These are phyloP conservation scores for Darksidea phi DNA, from an alignment of 495 filamentous ascomycete species.

Conservation along the genomic window DNA sequence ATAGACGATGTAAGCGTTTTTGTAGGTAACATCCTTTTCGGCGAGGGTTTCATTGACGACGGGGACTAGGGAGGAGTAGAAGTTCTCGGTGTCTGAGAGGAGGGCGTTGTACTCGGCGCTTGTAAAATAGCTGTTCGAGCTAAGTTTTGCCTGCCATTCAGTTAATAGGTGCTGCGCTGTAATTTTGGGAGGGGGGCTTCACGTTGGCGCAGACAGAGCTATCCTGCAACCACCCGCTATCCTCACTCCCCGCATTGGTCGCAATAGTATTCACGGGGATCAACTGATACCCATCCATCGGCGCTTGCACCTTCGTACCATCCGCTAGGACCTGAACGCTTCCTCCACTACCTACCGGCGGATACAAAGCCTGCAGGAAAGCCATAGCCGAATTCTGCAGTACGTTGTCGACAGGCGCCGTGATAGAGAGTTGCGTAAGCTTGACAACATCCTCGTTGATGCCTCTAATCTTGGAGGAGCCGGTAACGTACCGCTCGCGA, in stretches of 20 bases:
- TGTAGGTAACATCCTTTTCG: slow-evolving; percentile 56
- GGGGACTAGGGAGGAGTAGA: slow-evolving; percentile 64
- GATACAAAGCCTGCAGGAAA: slow-evolving; percentile 65
- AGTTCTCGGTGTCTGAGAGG: slow-evolving; percentile 55
- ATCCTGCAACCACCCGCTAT: slow-evolving; percentile 59
- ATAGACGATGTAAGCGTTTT: slow-evolving; percentile 71
- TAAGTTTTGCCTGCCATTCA: slow-evolving; percentile 46
- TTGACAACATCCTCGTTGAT: slow-evolving; percentile 58
- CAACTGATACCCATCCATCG: slow-evolving; percentile 61
- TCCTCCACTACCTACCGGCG: slow-evolving; percentile 49
- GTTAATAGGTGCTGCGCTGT: too few species aligned
- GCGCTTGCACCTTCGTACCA: slow-evolving; percentile 53
- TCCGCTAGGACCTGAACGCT: slow-evolving; percentile 51
- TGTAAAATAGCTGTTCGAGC: slow-evolving; percentile 71
- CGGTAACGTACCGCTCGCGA: slow-evolving; percentile 56
- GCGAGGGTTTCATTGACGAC: slow-evolving; percentile 61
- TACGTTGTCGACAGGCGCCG: slow-evolving; percentile 45
- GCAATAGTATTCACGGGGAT: slow-evolving; percentile 52
- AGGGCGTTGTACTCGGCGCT: slow-evolving; percentile 57
- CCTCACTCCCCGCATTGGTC: slow-evolving; percentile 52
- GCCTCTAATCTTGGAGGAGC: slow-evolving; percentile 55
- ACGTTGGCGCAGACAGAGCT: slow-evolving; percentile 59
- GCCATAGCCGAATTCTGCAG: slow-evolving; percentile 43
- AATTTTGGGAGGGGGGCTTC: too few species aligned
- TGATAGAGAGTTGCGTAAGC: slow-evolving; percentile 57